Percentiles rank a stretch among this genome's conserved stretches.
Evolutionary conservation across 2,329 filamentous ascomycete species (phyloP).

Genomic region (Epicoccum sorghinum): DNA sequence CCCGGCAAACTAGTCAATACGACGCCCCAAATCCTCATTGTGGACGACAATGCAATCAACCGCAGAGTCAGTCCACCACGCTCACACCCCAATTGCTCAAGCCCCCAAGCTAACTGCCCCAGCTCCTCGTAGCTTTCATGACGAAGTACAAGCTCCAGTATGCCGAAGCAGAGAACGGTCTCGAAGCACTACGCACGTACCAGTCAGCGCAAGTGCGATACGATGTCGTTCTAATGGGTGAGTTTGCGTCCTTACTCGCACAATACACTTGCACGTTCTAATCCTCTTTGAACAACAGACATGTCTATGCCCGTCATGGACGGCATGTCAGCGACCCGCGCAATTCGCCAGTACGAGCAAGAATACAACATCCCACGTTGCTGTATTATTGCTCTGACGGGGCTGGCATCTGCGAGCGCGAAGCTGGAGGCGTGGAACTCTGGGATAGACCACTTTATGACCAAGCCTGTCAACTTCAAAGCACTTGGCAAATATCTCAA

Average conservation of each 20-base stretch:
- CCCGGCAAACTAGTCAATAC: background rate
- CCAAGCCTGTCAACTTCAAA: constrained; percentile 41
- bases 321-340: constrained; percentile 42
- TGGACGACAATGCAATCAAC: constrained; percentile 50
- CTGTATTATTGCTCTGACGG: constrained; percentile 40
- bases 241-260: too few species aligned
- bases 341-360: constrained; percentile 40
- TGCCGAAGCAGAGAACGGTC: constrained; percentile 40
- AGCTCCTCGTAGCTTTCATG: constrained; percentile 43
- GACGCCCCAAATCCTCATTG: constrained; percentile 37
- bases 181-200: constrained; percentile 39
- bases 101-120: too few species aligned
- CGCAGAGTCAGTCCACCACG: constrained; percentile 32
- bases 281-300: constrained; percentile 14
- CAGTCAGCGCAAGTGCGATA: constrained; percentile 22
- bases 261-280: too few species aligned
- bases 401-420: constrained; percentile 31
- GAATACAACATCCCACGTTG: constrained; percentile 18
- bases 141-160: constrained; percentile 33
- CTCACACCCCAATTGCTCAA: too few species aligned
- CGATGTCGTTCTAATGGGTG: constrained; percentile 38
- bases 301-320: constrained; percentile 49
- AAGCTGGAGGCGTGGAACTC: constrained; percentile 37
- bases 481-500: constrained; percentile 28
- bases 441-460: constrained; percentile 42